Base-by-base conservation (phyloP, 208 protist species). In the Borovskyia barvae region DNA sequence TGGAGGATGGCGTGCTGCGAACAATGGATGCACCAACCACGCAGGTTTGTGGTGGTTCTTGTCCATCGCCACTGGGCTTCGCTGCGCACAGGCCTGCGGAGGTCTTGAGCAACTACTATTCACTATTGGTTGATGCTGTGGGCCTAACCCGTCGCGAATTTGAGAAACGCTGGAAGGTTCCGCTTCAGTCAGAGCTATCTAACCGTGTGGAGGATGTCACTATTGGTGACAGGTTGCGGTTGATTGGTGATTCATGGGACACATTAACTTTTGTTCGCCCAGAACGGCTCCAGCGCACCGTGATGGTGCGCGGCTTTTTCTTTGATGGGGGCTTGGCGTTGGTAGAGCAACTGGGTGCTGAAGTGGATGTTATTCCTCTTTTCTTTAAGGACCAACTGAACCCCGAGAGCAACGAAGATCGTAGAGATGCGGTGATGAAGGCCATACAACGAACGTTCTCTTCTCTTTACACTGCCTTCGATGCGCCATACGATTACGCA, bases 301-400 rank as follows among this genome's bases (percentile, higher is more conserved):
- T 69, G 0, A 47, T 14, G 4, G 5, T 69, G 22, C 62, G 62
- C 15, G 62, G 28, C 20, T 69, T 69, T 35, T 69, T 69, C n/a
- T 69, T 69, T 15, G 20, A 41, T 7, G 62, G 62, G 1, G 1
- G 26, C 3, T n/a, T 69, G 15, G 46, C 52, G 28, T 40, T 69
- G 28, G 46, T 69, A 11, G 62, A 69, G 53, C 62, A 69, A 26
- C 20, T 69, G 3, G 62, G 62, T 19, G 52, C 29, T n/a, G 62
- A 69, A 5, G 62, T 49, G 3, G 62, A 69, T 41, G 40, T 69
- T 5, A 37, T 26, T 0, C 14, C 53, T 7, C 37, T 69, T 1
- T 35, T 69, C 19, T 41, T 52, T 30, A 6, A 26, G 19, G 5
- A 30, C 1, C 30, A 33, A 15, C 30, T 42, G 0, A n/a, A 22